phyloP scores from a whole-genome alignment of 768 basidiomycete species.

The Kwoniella heveanensis region DNA sequence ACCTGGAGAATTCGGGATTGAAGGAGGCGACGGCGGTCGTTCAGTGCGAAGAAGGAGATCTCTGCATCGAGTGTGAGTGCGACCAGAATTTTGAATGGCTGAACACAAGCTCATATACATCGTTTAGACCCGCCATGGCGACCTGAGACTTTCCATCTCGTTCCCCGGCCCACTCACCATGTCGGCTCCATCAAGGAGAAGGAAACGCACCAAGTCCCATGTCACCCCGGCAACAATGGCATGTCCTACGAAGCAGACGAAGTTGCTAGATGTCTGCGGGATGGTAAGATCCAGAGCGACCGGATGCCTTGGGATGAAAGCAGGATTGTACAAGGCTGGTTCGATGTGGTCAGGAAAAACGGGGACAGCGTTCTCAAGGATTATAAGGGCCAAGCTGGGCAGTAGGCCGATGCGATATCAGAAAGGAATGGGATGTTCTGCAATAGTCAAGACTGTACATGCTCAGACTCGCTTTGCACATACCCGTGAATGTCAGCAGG shows the following conservation, averaged over 20 bases:
- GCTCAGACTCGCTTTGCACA: no score
- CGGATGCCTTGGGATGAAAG: conserved; percentile 80
- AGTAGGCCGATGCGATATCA: conserved; percentile 5
- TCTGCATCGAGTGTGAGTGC: conserved; percentile 61
- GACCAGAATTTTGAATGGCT: background rate
- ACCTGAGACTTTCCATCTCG: conserved; percentile 37
- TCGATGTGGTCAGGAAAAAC: conserved; percentile 74
- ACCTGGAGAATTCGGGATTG: conserved; percentile 31
- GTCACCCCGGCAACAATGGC: conserved; percentile 62
- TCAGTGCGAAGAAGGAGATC: conserved; percentile 73
- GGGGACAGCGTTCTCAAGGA: conserved; percentile 64
- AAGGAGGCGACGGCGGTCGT: conserved; percentile 58
- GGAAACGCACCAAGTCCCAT: conserved; percentile 59
- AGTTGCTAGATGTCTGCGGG: conserved; percentile 73
- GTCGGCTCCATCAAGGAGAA: conserved; percentile 64
- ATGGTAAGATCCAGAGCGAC: conserved; percentile 72
- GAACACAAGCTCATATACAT: background rate
- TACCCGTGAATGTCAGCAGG: background rate
- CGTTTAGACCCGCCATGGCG: conserved; percentile 36
- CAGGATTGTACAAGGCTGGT: conserved; percentile 75
- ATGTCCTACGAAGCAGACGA: conserved; percentile 89
- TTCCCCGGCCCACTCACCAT: conserved; percentile 26
- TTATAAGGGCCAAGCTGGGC: conserved; percentile 40
- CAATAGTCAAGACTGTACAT: no score
- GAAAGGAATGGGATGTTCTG: background rate